These are phyloP conservation scores for Dacryopinax spathularia DNA, from an alignment of 768 basidiomycete genomes.

Conservation along the genomic window DNA sequence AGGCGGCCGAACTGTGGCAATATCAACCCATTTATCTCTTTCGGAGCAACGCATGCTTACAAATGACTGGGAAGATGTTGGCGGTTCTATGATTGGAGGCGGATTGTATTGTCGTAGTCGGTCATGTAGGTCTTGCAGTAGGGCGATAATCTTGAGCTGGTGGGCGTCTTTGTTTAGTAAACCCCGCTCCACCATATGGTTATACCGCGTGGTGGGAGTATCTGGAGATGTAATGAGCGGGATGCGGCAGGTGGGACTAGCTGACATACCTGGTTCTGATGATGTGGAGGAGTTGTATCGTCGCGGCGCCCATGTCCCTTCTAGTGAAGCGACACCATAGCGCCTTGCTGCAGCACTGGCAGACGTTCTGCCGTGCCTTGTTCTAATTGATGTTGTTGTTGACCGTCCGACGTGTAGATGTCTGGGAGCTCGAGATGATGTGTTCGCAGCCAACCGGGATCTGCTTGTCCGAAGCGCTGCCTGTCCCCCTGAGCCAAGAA, in stretches of 20 bases:
- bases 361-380: too few species aligned
- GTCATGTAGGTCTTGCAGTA: conserved; percentile 67
- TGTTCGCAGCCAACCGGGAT: background rate
- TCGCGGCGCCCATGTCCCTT: background rate
- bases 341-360: background rate
- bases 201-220: conserved; percentile 24
- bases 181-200: conserved; percentile 37
- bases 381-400: background rate
- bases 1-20: conserved; percentile 18
- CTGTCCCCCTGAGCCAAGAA: background rate
- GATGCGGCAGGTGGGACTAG: background rate
- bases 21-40: conserved; percentile 14
- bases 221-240: background rate
- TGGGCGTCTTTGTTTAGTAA: conserved; percentile 61
- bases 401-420: background rate
- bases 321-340: too few species aligned
- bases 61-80: conserved; percentile 21
- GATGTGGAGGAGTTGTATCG: background rate
- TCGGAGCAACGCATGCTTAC: conserved; percentile 16
- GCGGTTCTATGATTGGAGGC: conserved; percentile 39
- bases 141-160: conserved; percentile 71
- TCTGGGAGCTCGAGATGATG: background rate
- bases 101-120: conserved; percentile 56
- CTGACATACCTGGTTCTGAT: background rate
- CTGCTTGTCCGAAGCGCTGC: background rate